Base-by-base conservation (phyloP, 2,329 filamentous ascomycete species). In the Epichloe amarillans region DNA sequence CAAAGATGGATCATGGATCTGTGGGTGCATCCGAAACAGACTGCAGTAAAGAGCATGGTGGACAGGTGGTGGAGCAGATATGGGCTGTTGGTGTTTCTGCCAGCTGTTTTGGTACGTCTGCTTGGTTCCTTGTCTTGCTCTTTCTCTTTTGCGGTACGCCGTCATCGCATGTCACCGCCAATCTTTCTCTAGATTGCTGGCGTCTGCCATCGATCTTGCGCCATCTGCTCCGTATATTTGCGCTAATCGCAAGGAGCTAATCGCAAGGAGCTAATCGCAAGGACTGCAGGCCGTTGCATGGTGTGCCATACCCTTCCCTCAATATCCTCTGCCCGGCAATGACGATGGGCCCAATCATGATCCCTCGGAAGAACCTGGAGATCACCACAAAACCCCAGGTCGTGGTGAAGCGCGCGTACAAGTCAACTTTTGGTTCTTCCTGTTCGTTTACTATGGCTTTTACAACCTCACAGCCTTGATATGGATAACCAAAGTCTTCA, bases 401-500 rank as follows among this genome's bases (percentile, higher is more conserved):
- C 80, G 84, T 68, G 82, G 82, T 52, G 71, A 75, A 57, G 78
- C 80, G 5, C 70, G 76, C 41, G 81, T 84, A 4, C 74, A 77
- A 54, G 75, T 84, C 57, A 83, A 82, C 67, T 84, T 84, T 60
- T 85, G 82, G 81, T 84, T 83, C 70, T 85, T 85, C 60, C 69
- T 85, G 38, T 75, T 83, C 46, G 76, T 83, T 51, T 85, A 84
- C 67, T 85, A 85, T 62, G 79, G 80, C 51, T 76, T 83, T 57
- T 85, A 85, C 65, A 84, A 82, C 61, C 60, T 84, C 23, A 82
- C 79, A 4, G 82, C 81, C 2, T 66, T 85, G 57, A 76, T 83
- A 54, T 85, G 81, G 80, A 83, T 85, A 61, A 85, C 82, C 46
- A 84, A 84, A 60, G 74, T 84, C 5, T 85, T 85, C 63, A 85